A percentile compares a stretch with the other conserved stretches of the same genome.
These are phyloP conservation scores for Suillus subluteus DNA, from an alignment of 768 basidiomycete genomes.

Conservation along the genomic window DNA sequence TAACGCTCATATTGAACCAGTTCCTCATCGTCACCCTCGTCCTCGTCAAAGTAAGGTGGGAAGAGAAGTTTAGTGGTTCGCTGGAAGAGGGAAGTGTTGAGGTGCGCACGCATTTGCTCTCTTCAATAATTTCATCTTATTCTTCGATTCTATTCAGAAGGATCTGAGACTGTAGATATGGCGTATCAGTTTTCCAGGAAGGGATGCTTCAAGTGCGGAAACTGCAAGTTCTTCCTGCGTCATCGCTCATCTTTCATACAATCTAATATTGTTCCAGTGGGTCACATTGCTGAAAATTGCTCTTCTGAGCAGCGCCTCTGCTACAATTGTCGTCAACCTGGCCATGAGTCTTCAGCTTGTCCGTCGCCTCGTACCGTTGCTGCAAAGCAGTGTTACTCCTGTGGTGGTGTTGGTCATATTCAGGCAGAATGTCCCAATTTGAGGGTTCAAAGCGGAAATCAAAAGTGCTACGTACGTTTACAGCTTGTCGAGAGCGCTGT, in stretches of 20 bases:
- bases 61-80: slow-evolving; percentile 65
- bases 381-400: slow-evolving; percentile 91
- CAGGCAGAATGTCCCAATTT: slow-evolving; percentile 86
- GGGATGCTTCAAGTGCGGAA: slow-evolving; percentile 94
- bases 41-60: slow-evolving; percentile 68
- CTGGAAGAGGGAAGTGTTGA: slow-evolving; percentile 76
- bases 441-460: slow-evolving; percentile 66
- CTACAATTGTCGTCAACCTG: slow-evolving; percentile 95
- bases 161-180: slow-evolving; percentile 49
- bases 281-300: slow-evolving; percentile 93
- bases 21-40: slow-evolving; percentile 46
- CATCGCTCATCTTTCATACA: slow-evolving; percentile 17
- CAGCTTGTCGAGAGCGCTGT: slow-evolving; percentile 28
- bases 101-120: slow-evolving; percentile 40
- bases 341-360: slow-evolving; percentile 89
- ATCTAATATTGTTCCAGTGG: slow-evolving; percentile 54
- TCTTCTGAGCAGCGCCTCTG: slow-evolving; percentile 87
- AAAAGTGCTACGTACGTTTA: slow-evolving; percentile 77
- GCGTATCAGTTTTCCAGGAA: slow-evolving; percentile 85
- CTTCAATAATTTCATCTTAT: slow-evolving; percentile 12
- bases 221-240: slow-evolving; percentile 57
- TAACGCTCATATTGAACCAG: slow-evolving; percentile 22
- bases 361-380: slow-evolving; percentile 81
- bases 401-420: slow-evolving; percentile 90
- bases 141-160: slow-evolving; percentile 37